Evolutionary conservation across 2,329 filamentous ascomycete genomes (phyloP).

Genomic region (Xylaria arbuscula): DNA sequence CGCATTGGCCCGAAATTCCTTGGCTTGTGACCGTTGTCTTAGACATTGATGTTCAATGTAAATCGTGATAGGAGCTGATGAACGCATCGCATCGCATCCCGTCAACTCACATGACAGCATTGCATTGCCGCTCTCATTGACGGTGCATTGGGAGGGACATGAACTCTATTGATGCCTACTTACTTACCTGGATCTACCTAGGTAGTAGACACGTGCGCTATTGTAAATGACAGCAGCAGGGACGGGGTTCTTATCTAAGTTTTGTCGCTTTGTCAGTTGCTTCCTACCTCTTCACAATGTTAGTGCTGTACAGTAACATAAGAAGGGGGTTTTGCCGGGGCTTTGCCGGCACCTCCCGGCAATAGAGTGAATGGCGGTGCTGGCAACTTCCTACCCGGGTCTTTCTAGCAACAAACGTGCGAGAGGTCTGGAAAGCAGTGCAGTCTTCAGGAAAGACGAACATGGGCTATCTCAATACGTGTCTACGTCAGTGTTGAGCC

Average conservation of each 20-base stretch:
- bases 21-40: constrained; percentile 14
- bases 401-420: constrained; percentile 16
- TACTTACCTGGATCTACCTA: too few relatives aligned
- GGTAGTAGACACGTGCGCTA: too few relatives aligned
- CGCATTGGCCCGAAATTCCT: constrained; percentile 16
- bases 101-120: too few relatives aligned
- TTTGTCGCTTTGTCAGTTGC: background rate
- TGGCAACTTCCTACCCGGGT: background rate
- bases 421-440: constrained; percentile 4
- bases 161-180: too few relatives aligned
- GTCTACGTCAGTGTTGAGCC: constrained; percentile 1
- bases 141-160: background rate
- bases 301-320: background rate
- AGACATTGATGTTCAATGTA: background rate
- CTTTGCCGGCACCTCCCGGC: constrained; percentile 24
- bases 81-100: background rate
- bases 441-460: constrained; percentile 1
- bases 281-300: background rate
- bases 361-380: background rate
- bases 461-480: background rate
- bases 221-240: too few relatives aligned
- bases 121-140: background rate
- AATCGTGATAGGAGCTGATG: background rate
- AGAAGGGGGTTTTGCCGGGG: constrained; percentile 27
- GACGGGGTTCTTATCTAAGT: too few relatives aligned